phyloP scores from a whole-genome alignment of 306 rosid genomes.

The Luffa acutangula region DNA sequence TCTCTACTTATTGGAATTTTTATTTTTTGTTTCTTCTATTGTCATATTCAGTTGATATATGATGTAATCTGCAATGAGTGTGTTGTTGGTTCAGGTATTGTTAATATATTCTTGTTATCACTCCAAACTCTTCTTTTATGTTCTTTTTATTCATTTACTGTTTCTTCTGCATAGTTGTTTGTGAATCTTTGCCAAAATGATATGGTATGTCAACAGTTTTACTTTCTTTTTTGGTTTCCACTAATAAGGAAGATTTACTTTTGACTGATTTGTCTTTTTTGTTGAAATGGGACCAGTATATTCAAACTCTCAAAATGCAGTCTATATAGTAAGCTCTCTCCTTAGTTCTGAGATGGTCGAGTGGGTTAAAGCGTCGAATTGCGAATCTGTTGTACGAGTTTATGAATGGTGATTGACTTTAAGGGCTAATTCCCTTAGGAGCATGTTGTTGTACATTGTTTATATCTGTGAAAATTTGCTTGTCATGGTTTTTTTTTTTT shows the following conservation, averaged over 20 bases:
- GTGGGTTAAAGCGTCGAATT: neutral
- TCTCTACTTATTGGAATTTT: constrained; percentile 30
- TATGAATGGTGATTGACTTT: neutral
- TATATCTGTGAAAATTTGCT: neutral
- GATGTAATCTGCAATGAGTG: constrained; percentile 79
- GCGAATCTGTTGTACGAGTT: neutral
- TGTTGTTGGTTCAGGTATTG: constrained; percentile 67
- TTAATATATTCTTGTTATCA: constrained; percentile 79
- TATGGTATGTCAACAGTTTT: neutral
- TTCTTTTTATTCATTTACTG: constrained; percentile 38
- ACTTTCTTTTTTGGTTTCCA: neutral
- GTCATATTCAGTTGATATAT: constrained; percentile 48
- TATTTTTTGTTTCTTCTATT: constrained; percentile 6
- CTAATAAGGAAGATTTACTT: neutral
- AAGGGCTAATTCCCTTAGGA: neutral
- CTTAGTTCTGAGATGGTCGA: neutral
- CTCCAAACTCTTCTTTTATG: constrained; percentile 48
- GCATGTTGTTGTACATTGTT: neutral
- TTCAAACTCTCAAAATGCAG: neutral
- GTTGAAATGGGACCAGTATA: neutral
- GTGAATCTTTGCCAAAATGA: neutral
- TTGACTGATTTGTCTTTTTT: neutral
- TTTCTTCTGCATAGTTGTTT: neutral
- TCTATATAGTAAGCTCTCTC: neutral
- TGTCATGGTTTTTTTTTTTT: neutral